Percentiles rank a stretch among this genome's conserved stretches.
phyloP scores from a whole-genome alignment of 768 basidiomycete genomes.

The Tylopilus felleus region DNA sequence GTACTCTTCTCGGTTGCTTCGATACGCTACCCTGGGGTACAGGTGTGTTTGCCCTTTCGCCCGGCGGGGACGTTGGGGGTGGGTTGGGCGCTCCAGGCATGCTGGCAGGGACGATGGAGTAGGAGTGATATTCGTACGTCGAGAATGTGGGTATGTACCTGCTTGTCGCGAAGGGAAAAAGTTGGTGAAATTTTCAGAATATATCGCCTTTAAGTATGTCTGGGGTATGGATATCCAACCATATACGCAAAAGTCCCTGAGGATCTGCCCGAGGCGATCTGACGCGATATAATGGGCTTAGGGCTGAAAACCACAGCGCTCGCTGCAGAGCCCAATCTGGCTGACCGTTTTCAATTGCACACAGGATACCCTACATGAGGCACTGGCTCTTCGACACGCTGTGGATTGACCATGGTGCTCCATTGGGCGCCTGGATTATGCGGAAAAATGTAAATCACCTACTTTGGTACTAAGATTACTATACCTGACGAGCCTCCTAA shows the following conservation, averaged over 20 bases:
- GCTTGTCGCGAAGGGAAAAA: background rate
- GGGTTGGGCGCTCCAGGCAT: background rate
- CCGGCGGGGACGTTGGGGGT: no score
- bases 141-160: background rate
- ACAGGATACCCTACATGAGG: background rate
- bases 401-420: background rate
- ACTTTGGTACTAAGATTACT: no score
- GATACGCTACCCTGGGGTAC: background rate
- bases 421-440: no score
- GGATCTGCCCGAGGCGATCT: background rate
- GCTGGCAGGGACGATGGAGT: no score
- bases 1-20: background rate
- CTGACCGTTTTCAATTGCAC: background rate
- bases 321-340: background rate
- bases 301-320: background rate
- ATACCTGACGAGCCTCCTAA: no score
- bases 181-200: background rate
- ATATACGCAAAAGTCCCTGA: background rate
- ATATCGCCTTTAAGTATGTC: background rate
- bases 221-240: background rate
- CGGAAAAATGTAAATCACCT: no score
- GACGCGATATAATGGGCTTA: background rate
- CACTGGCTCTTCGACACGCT: background rate
- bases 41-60: background rate
- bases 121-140: background rate